Evolutionary conservation across 495 filamentous ascomycete species (phyloP), one percentile per base, ranked within the genome.

Genomic region (Schizothecium vesticola): DNA sequence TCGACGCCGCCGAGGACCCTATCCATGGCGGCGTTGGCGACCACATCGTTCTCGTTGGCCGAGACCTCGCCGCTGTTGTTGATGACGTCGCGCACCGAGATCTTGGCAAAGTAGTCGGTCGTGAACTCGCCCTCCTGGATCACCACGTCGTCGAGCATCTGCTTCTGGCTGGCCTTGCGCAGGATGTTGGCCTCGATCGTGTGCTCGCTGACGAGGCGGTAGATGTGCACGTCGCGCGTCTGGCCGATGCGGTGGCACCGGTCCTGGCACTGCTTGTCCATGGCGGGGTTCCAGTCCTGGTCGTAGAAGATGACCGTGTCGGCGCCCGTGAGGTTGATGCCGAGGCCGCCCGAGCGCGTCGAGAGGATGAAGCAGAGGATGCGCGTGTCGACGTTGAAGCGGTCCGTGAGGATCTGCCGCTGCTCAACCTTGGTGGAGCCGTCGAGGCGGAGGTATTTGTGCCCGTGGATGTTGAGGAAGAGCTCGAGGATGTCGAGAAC

Each of bases 261-360:
- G 75, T 99, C 96, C 79, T 98, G 96, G 76, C 96, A 99, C 78
- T 99, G 96, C 74, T 97, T 97, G 79, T 99, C 96, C 96, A 99
- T 99, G 12, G 96, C 96, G 0, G 96, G 96, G 72, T 99, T 99
- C 96, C 96, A 99, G 79, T 99, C 96, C 57, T 97, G 87, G 77
- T 99, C 96, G 80, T 99, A 99, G 81, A 99, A 99, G 74, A 99
- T 98, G 74, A 99, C 96, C 0, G 95, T 96, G 77, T 97, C 95
- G 25, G 96, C 96, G 33, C 95, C 96, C 0, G 95, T 98, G 19
- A 99, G 82, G 74, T 99, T 99, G 80, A 96, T 97, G 62, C 96
- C 96, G 1, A 99, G 82, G 61, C 96, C 96, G 66, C 96, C 96
- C 1, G 96, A 97, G 59, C 96, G 89, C 67, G 92, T 96, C 2